Evolutionary conservation across 148 eudicot genomes (phyloP), one percentile per base, ranked within the genome.

Genomic region (Silene uniflora): DNA sequence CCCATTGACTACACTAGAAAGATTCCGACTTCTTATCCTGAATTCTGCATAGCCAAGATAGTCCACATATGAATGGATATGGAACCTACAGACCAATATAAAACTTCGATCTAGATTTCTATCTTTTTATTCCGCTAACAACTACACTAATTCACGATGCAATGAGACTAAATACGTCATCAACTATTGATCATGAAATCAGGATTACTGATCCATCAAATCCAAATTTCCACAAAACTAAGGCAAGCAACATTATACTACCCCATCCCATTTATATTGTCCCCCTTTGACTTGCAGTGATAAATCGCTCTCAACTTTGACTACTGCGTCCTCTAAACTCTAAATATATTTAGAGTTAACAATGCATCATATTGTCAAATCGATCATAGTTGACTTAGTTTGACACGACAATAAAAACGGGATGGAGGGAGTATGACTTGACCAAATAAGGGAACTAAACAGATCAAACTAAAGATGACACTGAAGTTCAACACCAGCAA

Each of bases 1-100:
- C 93, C 93, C 93, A 89, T 81, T 83, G 55, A 80, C 44, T 56
- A 24, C 78, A 67, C 29, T 32, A 73, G 25, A 67, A 72, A 13
- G 56, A 52, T 72, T n/a, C 69, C 47, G 66, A 69, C 32, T 44
- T 66, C n/a, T 61, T 72, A 29, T 21, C 56, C 67, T 29, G 21
- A 61, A 49, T 67, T 69, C 77, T 67, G 77, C 76, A 61, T 59
- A 12, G 47, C 14, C 46, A 18, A 46, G 10, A 23, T 39, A 63
- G 71, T 59, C 65, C 62, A 64, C 67, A 35, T 0, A 70, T 55
- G 18, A 70, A 32, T 13, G 19, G 3, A 56, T 56, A 21, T 52
- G 39, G 61, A 65, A 7, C 73, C 10, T 14, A 42, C 6, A 7
- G 11, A 6, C 29, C 56, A 21, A 44, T 7, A 63, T 7, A 47